Evolutionary conservation across 2,329 filamentous ascomycete species (phyloP).

Genomic region (Seiridium unicorne): DNA sequence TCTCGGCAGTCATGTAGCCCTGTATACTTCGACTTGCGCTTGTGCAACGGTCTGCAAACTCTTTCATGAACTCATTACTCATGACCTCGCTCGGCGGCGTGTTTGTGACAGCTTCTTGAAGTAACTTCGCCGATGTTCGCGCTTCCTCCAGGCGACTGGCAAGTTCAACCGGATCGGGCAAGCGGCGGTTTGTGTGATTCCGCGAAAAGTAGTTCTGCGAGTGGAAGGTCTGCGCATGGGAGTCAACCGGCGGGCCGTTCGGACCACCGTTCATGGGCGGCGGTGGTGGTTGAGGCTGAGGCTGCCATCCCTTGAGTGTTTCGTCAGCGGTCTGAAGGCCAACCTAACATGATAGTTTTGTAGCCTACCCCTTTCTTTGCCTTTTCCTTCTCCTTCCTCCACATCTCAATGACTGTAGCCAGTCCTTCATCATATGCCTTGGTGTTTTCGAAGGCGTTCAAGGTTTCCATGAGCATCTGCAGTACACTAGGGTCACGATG

Average conservation of each 20-base stretch:
- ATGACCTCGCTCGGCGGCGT: slow-evolving; percentile 76
- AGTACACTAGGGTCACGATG: slow-evolving; percentile 74
- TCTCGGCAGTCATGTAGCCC: slow-evolving; percentile 75
- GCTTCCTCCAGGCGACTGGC: slow-evolving; percentile 85
- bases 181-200: slow-evolving; percentile 42
- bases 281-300: slow-evolving; percentile 19
- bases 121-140: slow-evolving; percentile 81
- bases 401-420: slow-evolving; percentile 74
- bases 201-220: slow-evolving; percentile 59
- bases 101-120: slow-evolving; percentile 88
- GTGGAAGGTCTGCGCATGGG: slow-evolving; percentile 53
- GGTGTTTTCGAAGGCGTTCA: slow-evolving; percentile 73
- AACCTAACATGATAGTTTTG: slow-evolving; percentile 1
- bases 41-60: slow-evolving; percentile 86
- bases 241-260: slow-evolving; percentile 40
- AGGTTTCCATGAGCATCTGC: slow-evolving; percentile 82
- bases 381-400: slow-evolving; percentile 80
- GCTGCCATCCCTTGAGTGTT: not conserved
- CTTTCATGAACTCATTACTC: slow-evolving; percentile 82
- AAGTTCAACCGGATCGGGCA: slow-evolving; percentile 74
- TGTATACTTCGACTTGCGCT: slow-evolving; percentile 80
- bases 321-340: not conserved
- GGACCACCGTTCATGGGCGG: not conserved
- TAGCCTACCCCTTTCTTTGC: slow-evolving; percentile 49
- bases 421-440: slow-evolving; percentile 75